These are phyloP conservation scores for Coemansia sp. DNA, from an alignment of 192 early-diverging fungal genomes.

Conservation along the genomic window DNA sequence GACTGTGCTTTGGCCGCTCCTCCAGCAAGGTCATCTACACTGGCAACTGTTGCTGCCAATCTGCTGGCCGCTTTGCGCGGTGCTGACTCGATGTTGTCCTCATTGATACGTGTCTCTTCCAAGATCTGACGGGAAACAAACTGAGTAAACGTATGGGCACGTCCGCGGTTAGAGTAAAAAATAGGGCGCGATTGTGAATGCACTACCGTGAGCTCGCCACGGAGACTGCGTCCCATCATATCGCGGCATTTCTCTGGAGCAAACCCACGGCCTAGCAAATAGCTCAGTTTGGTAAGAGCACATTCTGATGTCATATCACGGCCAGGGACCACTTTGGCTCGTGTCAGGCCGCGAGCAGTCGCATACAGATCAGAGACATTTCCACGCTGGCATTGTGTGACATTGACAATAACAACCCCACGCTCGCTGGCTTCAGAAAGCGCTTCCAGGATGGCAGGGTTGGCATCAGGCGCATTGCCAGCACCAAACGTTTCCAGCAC, in stretches of 20 bases:
- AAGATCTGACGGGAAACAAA: conserved; percentile 53
- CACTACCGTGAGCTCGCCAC: conserved; percentile 84
- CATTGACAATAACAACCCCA: conserved; percentile 96
- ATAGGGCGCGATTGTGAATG: conserved; percentile 46
- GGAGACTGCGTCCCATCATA: conserved; percentile 78
- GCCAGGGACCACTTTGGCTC: conserved; percentile 81
- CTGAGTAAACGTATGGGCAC: conserved; percentile 45
- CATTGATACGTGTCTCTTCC: conserved; percentile 41
- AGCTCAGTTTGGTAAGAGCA: conserved; percentile 93
- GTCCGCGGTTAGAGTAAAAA: conserved; percentile 35
- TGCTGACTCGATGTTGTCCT: conserved; percentile 35
- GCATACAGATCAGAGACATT: conserved; percentile 89
- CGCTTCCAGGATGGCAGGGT: conserved; percentile 78
- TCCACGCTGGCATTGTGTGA: conserved; percentile 80
- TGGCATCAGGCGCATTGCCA: conserved; percentile 92
- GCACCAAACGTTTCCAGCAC: conserved; percentile 96
- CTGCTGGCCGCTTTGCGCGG: conserved; percentile 3
- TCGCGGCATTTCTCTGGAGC: conserved; percentile 70
- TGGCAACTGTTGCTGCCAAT: neutral
- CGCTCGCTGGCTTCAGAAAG: conserved; percentile 83
- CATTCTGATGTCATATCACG: conserved; percentile 95
- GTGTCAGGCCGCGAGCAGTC: conserved; percentile 80
- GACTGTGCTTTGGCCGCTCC: neutral
- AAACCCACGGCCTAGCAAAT: conserved; percentile 74
- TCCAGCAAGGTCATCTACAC: neutral